phyloP scores from a whole-genome alignment of 2,329 filamentous ascomycete genomes.

The Hypocrella siamensis region DNA sequence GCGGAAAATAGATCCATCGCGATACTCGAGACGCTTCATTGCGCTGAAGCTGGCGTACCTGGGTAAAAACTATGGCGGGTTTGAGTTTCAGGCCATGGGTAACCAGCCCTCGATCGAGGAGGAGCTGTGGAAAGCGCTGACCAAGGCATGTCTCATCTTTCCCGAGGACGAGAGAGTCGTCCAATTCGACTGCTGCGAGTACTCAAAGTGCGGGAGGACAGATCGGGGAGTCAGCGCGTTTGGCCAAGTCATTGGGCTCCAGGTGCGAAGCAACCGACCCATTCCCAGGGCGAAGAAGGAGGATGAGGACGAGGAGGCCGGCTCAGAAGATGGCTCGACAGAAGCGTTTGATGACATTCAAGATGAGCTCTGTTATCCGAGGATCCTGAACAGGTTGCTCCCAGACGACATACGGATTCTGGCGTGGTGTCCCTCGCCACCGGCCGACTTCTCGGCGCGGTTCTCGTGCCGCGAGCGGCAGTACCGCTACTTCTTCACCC shows the following conservation, averaged over 20 bases:
- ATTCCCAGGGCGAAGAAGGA: constrained; percentile 19
- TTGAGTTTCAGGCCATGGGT: constrained; percentile 68
- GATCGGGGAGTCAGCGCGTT: constrained; percentile 92
- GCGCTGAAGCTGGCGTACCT: constrained; percentile 91
- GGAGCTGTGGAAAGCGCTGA: constrained; percentile 80
- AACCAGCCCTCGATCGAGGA: constrained; percentile 75
- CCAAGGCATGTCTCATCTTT: constrained; percentile 68
- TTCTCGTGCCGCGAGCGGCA: constrained; percentile 85
- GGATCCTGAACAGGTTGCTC: constrained; percentile 71
- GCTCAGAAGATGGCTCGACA: constrained; percentile 1
- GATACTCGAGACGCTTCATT: constrained; percentile 70
- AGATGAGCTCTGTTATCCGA: constrained; percentile 74
- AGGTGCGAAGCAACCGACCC: constrained; percentile 66
- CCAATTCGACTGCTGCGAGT: constrained; percentile 73
- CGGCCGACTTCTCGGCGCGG: constrained; percentile 69
- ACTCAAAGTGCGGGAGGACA: constrained; percentile 89
- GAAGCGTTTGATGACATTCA: constrained; percentile 45
- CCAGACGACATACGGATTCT: constrained; percentile 80
- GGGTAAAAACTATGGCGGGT: constrained; percentile 81
- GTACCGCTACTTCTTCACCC: constrained; percentile 96
- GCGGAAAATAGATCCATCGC: constrained; percentile 56
- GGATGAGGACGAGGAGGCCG: constrained; percentile 3
- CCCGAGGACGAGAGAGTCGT: constrained; percentile 47
- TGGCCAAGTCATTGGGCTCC: constrained; percentile 78
- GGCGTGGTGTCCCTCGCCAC: constrained; percentile 81